phyloP scores from a whole-genome alignment of 192 early-diverging fungal species.

The Backusella circina region DNA sequence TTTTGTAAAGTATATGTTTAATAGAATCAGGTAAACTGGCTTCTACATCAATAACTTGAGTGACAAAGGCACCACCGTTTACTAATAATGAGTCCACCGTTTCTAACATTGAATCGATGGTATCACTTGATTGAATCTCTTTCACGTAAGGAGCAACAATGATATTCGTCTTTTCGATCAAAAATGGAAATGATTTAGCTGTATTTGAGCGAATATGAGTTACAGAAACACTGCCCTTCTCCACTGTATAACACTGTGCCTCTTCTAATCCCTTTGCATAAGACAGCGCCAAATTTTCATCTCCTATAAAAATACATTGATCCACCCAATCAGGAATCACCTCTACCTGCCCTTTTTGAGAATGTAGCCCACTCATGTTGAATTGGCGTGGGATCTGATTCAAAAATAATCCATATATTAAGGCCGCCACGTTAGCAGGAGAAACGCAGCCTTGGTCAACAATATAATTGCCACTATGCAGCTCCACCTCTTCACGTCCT shows the following conservation, averaged over 20 bases:
- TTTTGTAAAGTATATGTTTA: background rate
- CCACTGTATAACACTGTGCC: background rate
- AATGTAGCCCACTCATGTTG: background rate
- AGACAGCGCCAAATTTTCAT: background rate
- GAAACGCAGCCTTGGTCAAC: slow-evolving; percentile 18
- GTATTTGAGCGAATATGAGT: background rate
- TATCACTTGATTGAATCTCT: background rate
- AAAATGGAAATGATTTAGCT: background rate
- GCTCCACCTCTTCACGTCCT: slow-evolving; percentile 21
- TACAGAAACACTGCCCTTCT: background rate
- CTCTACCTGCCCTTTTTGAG: background rate
- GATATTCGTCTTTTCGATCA: background rate
- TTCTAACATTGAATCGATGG: background rate
- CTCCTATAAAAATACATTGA: background rate
- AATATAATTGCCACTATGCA: slow-evolving; percentile 44
- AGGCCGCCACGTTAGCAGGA: slow-evolving; percentile 6
- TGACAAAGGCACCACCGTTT: background rate
- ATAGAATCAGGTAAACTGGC: background rate
- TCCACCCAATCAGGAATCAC: background rate
- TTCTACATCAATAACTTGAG: background rate
- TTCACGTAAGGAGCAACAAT: background rate
- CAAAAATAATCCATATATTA: background rate
- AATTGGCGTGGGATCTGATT: slow-evolving; percentile 15
- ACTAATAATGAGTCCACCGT: background rate
- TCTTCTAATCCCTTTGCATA: background rate